Conservation (phyloP, 176 grass and related monocot genomes). For the Oryza coarctata region DNA sequence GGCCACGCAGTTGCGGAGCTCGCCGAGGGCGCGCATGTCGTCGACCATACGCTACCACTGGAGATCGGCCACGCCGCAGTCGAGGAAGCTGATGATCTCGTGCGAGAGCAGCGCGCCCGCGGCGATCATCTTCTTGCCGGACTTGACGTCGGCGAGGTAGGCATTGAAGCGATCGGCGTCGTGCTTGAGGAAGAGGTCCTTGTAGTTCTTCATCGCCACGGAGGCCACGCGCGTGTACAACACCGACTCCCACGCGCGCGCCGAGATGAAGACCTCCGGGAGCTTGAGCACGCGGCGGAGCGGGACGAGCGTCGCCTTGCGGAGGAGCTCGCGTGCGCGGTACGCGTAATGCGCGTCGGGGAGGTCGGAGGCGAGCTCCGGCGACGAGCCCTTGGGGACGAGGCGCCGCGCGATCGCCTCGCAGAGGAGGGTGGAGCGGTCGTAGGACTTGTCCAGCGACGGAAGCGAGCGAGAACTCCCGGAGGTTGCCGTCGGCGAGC, state of each 20-base stretch:
- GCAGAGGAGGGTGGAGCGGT: constrained; percentile 75
- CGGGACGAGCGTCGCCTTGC: constrained; percentile 53
- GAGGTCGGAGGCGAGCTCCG: constrained; percentile 39
- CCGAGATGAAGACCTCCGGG: constrained; percentile 70
- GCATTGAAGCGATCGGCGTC: constrained; percentile 56
- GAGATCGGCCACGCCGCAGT: constrained; percentile 47
- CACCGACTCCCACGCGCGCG: constrained; percentile 50
- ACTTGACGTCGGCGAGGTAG: constrained; percentile 58
- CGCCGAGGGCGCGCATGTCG: constrained; percentile 49
- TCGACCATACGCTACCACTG: constrained; percentile 75
- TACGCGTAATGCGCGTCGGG: constrained; percentile 68
- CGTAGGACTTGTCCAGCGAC: constrained; percentile 76
- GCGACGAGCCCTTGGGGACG: constrained; percentile 55
- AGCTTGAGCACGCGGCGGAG: constrained; percentile 72
- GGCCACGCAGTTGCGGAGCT: constrained; percentile 61
- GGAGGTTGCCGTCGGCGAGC: constrained; percentile 38
- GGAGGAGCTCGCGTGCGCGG: constrained; percentile 54
- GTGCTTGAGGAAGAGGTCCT: constrained; percentile 59
- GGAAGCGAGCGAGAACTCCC: constrained; percentile 63
- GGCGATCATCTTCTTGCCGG: constrained; percentile 56
- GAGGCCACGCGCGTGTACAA: constrained; percentile 71
- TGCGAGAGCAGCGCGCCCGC: constrained; percentile 81
- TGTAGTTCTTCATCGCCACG: constrained; percentile 88
- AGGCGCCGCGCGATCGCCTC: constrained; percentile 71
- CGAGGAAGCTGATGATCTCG: constrained; percentile 45